Evolutionary conservation across 1,139 yeast species (phyloP), one percentile per base, ranked within the genome.

Genomic region (Sugiyamaella neomexicana): DNA sequence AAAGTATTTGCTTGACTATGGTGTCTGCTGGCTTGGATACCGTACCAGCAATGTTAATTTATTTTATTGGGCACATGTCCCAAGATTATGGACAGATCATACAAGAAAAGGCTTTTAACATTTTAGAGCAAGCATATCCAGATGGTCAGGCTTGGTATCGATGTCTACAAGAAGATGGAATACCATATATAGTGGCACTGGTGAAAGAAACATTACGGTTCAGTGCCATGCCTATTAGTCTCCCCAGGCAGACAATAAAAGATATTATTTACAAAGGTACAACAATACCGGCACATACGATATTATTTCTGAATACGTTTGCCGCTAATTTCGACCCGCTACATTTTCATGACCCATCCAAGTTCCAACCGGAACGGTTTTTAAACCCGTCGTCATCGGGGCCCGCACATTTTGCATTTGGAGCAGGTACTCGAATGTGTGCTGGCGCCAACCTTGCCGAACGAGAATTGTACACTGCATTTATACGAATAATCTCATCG

Each of bases 1-100:
- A 77, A 53, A 81, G 89, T 47, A 76, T 85, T 6, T 85, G 91
- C 65, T 71, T 86, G 46, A 84, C 93, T 0, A 81, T 86, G 85
- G 84, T 86, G 0, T 84, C 90, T 61, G 93, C 93, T 3, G 95
- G 95, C 0, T 70, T 86, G 34, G 93, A 86, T 65, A 86, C 87
- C 57, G 81, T 86, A 0, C 86, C 91, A 0, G 73, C 85, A 31
- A 85, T 81, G 53, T 71, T 86, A 54, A 79, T 80, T 59, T 82
- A 82, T 60, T 75, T 85, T 12, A 65, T 85, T 58, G 89, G 89
- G 0, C 85, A 82, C 49, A 70, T 86, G 52, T 77, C 86, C 1
- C 80, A 77, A 34, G 75, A 80, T 1, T 63, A 69, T 50, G 85
- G 86, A 1, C 68, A 70, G 2, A 58, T 55, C 0, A 64, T 81